Conservation (phyloP, 1,139 yeast species). For the Yamadazyma siamensis region DNA sequence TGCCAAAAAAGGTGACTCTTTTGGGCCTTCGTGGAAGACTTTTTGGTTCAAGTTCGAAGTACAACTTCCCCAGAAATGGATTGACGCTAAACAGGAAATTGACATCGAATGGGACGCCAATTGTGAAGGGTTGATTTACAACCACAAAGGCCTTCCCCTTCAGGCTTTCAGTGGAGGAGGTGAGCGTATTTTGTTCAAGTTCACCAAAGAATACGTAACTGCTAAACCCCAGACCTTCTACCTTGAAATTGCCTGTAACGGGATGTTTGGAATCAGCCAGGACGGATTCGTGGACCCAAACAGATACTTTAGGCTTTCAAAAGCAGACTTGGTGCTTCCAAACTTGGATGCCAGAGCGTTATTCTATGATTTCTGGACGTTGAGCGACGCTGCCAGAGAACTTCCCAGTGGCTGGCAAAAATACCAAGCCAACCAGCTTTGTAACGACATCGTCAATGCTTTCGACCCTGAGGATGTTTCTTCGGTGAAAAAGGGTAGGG, state of each 20-base stretch:
- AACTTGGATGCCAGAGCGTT: slow-evolving; percentile 77
- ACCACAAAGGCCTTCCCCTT: slow-evolving; percentile 59
- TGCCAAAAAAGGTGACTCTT: slow-evolving; percentile 68
- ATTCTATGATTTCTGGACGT: slow-evolving; percentile 78
- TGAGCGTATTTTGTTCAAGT: slow-evolving; percentile 69
- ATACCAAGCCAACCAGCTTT: slow-evolving; percentile 73
- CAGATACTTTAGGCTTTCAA: slow-evolving; percentile 61
- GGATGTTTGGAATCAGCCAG: slow-evolving; percentile 84
- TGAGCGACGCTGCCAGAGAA: slow-evolving; percentile 90
- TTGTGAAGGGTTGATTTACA: slow-evolving; percentile 81
- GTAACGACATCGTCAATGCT: slow-evolving; percentile 75
- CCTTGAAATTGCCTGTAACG: slow-evolving; percentile 89
- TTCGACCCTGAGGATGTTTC: slow-evolving; percentile 59
- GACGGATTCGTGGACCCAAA: slow-evolving; percentile 62
- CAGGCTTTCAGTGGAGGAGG: slow-evolving; percentile 88
- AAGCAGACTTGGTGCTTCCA: slow-evolving; percentile 80
- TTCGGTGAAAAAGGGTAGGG: slow-evolving; percentile 59
- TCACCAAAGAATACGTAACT: slow-evolving; percentile 55
- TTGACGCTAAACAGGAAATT: slow-evolving; percentile 46
- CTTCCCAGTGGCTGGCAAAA: slow-evolving; percentile 71
- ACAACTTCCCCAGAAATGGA: slow-evolving; percentile 61
- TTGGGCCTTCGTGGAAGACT: slow-evolving; percentile 96
- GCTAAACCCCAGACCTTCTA: slow-evolving; percentile 51
- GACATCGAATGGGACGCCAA: slow-evolving; percentile 83
- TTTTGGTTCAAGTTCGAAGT: slow-evolving; percentile 83